A percentile compares a stretch with the other conserved stretches of the same genome.
phyloP scores from a whole-genome alignment of 2,329 filamentous ascomycete genomes.

The Calonectria pauciramosa region DNA sequence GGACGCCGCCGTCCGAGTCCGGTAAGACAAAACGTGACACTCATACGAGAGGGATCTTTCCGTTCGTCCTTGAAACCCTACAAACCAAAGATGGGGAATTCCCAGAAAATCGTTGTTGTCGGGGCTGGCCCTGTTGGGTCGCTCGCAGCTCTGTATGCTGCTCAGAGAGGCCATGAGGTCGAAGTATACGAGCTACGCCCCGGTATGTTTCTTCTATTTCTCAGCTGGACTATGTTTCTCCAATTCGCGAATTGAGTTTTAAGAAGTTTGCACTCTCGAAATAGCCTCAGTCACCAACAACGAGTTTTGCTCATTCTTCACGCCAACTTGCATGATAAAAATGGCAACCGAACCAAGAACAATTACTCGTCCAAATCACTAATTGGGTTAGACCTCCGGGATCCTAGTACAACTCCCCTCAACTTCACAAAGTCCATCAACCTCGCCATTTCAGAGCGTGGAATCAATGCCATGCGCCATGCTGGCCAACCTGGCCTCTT shows the following conservation, averaged over 20 bases:
- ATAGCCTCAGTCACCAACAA: neutral
- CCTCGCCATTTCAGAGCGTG: slow-evolving; percentile 91
- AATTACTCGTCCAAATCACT: slow-evolving; percentile 30
- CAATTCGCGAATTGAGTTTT: slow-evolving; percentile 17
- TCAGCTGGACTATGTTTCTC: slow-evolving; percentile 13
- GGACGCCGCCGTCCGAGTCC: neutral
- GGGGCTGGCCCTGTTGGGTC: slow-evolving; percentile 95
- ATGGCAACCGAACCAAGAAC: slow-evolving; percentile 1
- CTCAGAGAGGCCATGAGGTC: slow-evolving; percentile 87
- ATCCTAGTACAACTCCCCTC: slow-evolving; percentile 84
- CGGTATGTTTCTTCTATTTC: slow-evolving; percentile 70
- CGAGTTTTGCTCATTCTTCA: neutral
- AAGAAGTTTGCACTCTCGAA: slow-evolving; percentile 5
- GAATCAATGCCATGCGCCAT: slow-evolving; percentile 87
- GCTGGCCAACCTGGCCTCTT: slow-evolving; percentile 77
- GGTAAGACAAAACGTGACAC: slow-evolving; percentile 18
- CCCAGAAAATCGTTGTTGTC: slow-evolving; percentile 83
- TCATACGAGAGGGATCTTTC: slow-evolving; percentile 27
- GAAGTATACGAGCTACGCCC: slow-evolving; percentile 94
- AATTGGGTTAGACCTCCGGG: slow-evolving; percentile 80
- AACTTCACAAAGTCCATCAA: slow-evolving; percentile 99
- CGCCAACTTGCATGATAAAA: neutral
- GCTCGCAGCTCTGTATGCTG: slow-evolving; percentile 92
- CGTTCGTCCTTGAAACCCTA: slow-evolving; percentile 42
- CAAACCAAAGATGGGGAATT: slow-evolving; percentile 49